Conservation (phyloP, 1,284 basidiomycete species). For the Boletus smithii region DNA sequence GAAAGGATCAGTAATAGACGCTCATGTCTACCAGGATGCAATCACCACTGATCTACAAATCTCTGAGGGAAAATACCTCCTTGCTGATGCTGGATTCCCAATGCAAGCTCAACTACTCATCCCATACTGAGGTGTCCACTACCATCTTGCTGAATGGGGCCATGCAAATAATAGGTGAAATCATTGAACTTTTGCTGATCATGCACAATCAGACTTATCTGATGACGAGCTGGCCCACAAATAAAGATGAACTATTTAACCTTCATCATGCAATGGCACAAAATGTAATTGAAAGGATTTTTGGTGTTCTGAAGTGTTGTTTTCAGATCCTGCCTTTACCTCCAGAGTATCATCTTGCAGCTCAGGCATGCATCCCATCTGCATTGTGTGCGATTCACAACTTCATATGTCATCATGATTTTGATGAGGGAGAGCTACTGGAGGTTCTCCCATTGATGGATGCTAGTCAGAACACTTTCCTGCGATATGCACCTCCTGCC, state of each 20-base stretch:
- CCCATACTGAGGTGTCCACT: not conserved
- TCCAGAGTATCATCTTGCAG: not conserved
- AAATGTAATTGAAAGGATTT: not conserved
- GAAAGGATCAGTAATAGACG: slow-evolving; percentile 8
- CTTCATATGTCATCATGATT: not conserved
- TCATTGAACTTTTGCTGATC: too few species aligned
- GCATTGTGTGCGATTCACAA: not conserved
- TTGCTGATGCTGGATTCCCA: not conserved
- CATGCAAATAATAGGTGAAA: not conserved
- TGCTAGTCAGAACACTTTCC: too few species aligned
- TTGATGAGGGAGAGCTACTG: not conserved
- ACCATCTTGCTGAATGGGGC: slow-evolving; percentile 4
- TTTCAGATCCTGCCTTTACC: not conserved
- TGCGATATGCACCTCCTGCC: too few species aligned
- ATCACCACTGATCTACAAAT: too few species aligned
- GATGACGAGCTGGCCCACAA: too few species aligned
- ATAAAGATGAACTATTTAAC: not conserved
- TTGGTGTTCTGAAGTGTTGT: not conserved
- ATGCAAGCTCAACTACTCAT: not conserved
- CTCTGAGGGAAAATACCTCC: not conserved
- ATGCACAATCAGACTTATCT: too few species aligned
- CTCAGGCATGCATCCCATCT: not conserved
- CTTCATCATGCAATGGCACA: not conserved
- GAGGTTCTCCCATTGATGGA: not conserved
- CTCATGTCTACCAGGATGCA: not conserved